phyloP scores from a whole-genome alignment of 2,329 filamentous ascomycete genomes.

The Diplodia mutila region DNA sequence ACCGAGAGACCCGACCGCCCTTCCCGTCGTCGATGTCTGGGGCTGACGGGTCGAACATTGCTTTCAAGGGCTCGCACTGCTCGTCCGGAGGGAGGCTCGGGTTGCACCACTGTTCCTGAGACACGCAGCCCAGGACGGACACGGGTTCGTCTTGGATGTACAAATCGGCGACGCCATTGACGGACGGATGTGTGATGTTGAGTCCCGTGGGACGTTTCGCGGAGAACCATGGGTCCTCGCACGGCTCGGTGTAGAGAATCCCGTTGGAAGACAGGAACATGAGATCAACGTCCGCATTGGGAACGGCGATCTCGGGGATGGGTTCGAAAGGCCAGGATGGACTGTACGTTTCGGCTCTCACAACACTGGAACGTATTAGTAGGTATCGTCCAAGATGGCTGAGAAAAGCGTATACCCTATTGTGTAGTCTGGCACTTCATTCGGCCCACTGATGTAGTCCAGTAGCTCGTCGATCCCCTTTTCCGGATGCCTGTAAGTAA shows the following conservation, averaged over 20 bases:
- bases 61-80: background rate
- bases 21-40: background rate
- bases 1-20: too few relatives aligned
- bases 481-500: too few relatives aligned
- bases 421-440: too few relatives aligned
- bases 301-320: background rate
- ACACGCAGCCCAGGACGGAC: background rate
- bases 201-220: background rate
- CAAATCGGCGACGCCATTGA: background rate
- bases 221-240: conserved; percentile 28
- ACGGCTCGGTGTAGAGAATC: conserved; percentile 12
- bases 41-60: background rate
- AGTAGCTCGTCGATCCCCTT: too few relatives aligned
- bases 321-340: background rate
- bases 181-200: background rate
- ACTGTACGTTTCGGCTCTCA: too few relatives aligned
- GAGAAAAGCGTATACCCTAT: too few relatives aligned
- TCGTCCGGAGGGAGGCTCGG: background rate
- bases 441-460: too few relatives aligned
- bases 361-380: too few relatives aligned
- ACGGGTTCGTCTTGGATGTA: background rate
- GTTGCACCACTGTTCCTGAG: background rate
- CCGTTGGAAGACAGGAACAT: conserved; percentile 26
- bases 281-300: conserved; percentile 21
- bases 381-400: too few relatives aligned